Evolutionary conservation across 2,329 filamentous ascomycete species (phyloP), one percentile per base, ranked within the genome.

Genomic region (Davidsoniella virescens): DNA sequence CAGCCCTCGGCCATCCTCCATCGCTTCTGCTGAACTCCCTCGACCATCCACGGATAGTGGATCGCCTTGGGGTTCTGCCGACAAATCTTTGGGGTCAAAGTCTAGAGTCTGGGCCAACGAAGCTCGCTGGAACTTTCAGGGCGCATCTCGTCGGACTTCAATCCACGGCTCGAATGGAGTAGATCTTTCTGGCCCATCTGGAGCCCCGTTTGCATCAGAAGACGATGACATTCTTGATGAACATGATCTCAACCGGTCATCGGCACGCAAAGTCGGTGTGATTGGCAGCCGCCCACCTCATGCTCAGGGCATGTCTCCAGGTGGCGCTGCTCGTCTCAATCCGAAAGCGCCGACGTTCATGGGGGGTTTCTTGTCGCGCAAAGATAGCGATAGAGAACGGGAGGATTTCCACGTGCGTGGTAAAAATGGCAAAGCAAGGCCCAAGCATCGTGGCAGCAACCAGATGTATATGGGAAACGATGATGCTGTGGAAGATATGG

Each of bases 261-360:
- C 74, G 5, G 75, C 72, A 49, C 71, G 78, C 17, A 50, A 29
- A 42, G 73, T 82, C 2, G 78, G 78, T 18, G 73, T 82, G 1
- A 95, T 96, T 56, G 90, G 90, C 20, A 93, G 86, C 44, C 79
- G 81, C 2, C 86, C 83, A 2, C 29, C 51, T 1, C 42, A 53
- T 43, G 66, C 67, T 4, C 56, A 61, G 5, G 57, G 65, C 38
- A 69, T 62, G 14, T 63, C 60, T 62, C 73, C 59, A 68, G 70
- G 44, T 69, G 70, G 59, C 67, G 80, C 60, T 63, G 79, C 63
- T 66, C 80, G 64, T 58, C 72, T 96, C 25, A 96, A 98, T 59
- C 92, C 92, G 6, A 77, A 85, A 5, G 92, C 90, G 0, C 88
- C 88, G 7, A 85, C 83, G 1, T 96, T 96, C 62, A 90, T 83